Base-by-base conservation (phyloP, 345 rosid genomes). In the Brassica carinata region DNA sequence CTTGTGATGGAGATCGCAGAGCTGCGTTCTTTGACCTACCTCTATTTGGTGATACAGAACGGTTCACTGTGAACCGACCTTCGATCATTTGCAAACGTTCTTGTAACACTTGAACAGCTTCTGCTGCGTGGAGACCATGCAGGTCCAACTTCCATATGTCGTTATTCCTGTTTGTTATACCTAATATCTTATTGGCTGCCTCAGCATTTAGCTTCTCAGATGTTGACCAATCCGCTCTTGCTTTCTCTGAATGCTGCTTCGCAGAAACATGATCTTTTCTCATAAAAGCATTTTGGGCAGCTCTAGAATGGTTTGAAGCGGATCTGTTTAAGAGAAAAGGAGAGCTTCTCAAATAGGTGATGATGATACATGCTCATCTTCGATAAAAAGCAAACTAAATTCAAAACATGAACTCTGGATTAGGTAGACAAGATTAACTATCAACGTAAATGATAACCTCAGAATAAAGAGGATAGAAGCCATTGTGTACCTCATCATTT, bases 121-220 rank as follows among this genome's bases (percentile, higher is more conserved):
- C 98, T 57, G 86, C 82, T 67, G 90, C 90, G 68, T 96, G 98
- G 85, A 93, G 99, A 80, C 98, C 98, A 81, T 93, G 99, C 69
- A 96, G 86, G 81, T 95, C 99, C 85, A 93, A 73, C 73, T 89
- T 90, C 93, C 97, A 87, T 53, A 82, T 67, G 83, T 92, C 85
- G 66, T 88, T 85, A 69, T 74, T 79, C 64, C 77, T 72, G 77
- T 96, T 96, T 77, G 94, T 87, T 59, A 89, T 77, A 38, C 84
- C 83, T 78, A 92, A 65, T 55, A 96, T 93, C 76, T 93, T 89
- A 75, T 86, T 85, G 34, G 98, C 97, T 45, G 99, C 98, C 79
- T 83, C 82, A 15, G 84, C 64, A 62, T 96, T 90, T 71, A 93
- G 91, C 77, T 75, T 86, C 71, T 96, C 91, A 34, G 92, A 90